Evolutionary conservation across 441 rosid genomes (phyloP).

Genomic region (Melastoma candidum): DNA sequence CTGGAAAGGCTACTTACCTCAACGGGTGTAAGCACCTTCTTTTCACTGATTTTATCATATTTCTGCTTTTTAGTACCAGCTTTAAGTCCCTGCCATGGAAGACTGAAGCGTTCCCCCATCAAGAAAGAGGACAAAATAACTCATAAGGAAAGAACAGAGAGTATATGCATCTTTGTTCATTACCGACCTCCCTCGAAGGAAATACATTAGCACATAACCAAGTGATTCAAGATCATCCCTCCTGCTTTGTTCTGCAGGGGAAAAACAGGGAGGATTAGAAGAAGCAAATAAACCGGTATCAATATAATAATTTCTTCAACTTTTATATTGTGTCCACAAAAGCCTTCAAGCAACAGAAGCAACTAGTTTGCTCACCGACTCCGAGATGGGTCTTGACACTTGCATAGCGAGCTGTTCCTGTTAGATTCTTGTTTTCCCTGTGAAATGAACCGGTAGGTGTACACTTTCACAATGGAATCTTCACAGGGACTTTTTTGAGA

Average conservation of each 20-base stretch:
- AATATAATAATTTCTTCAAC: not conserved
- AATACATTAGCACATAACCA: conserved; percentile 21
- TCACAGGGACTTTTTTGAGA: not conserved
- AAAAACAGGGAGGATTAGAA: not conserved
- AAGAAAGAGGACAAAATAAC: not conserved
- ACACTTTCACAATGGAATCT: not conserved
- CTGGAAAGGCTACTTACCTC: conserved; percentile 5
- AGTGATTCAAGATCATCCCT: conserved; percentile 22
- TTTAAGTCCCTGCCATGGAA: conserved; percentile 20
- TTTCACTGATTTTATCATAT: conserved; percentile 19
- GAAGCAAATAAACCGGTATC: not conserved
- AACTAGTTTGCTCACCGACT: conserved; percentile 10
- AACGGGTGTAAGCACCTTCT: conserved; percentile 17
- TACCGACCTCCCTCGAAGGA: conserved; percentile 19
- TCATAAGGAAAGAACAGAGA: not conserved
- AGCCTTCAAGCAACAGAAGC: not conserved
- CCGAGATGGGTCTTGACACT: conserved; percentile 20
- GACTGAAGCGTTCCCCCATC: conserved; percentile 6
- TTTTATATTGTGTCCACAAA: not conserved
- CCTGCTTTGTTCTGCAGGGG: conserved; percentile 17
- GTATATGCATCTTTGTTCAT: not conserved
- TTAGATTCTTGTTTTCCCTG: conserved; percentile 23
- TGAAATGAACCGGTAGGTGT: not conserved
- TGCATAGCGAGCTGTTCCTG: conserved; percentile 21
- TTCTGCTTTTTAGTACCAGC: conserved; percentile 20